These are phyloP conservation scores for Ustulina deusta DNA, from an alignment of 2,329 filamentous ascomycete species.

Conservation along the genomic window DNA sequence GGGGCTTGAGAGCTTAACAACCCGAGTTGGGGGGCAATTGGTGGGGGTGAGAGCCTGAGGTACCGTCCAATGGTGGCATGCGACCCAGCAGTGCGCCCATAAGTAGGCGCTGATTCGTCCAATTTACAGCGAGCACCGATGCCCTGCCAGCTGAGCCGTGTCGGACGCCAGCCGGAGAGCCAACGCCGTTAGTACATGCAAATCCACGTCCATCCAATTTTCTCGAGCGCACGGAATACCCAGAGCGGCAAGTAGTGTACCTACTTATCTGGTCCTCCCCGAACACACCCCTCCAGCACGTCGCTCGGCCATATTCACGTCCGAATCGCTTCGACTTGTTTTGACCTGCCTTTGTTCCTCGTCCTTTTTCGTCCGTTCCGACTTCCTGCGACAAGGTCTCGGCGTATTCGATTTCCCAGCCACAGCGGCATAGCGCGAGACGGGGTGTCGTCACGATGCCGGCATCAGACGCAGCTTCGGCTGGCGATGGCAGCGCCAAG, in stretches of 20 bases:
- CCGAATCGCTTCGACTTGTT: conserved; percentile 3
- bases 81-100: not conserved
- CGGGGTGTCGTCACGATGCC: conserved; percentile 49
- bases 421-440: not conserved
- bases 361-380: not conserved
- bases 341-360: not conserved
- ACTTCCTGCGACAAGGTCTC: conserved; percentile 23
- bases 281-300: conserved; percentile 3
- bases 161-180: conserved; percentile 13
- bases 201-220: conserved; percentile 18
- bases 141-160: conserved; percentile 22
- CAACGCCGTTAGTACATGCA: too few relatives aligned
- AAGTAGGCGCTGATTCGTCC: conserved; percentile 12
- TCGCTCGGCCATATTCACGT: not conserved
- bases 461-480: conserved; percentile 48
- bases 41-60: conserved; percentile 10
- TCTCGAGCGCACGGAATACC: conserved; percentile 7
- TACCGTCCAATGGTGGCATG: not conserved
- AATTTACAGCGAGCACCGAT: not conserved
- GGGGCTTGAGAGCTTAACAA: conserved; percentile 10
- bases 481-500: conserved; percentile 47
- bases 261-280: conserved; percentile 3
- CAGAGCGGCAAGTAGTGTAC: conserved; percentile 14
- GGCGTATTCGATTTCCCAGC: not conserved
- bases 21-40: not conserved